Percentiles rank a stretch among this genome's conserved stretches.
Conservation (phyloP, 73 alveolate species). For the Paramecium primaurelia region DNA sequence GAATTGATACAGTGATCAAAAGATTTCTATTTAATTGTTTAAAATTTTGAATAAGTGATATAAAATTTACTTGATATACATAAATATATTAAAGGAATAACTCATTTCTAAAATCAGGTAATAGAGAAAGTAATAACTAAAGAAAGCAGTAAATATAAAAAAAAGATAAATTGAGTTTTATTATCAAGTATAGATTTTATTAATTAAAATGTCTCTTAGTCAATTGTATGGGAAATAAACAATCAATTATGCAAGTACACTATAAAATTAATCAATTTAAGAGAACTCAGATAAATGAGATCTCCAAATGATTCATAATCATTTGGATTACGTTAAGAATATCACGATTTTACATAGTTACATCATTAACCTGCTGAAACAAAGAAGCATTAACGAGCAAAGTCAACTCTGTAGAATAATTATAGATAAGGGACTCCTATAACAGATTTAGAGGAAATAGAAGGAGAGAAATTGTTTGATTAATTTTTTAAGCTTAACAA, state of each 20-base stretch:
- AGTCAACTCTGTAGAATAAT: background rate
- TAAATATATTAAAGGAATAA: background rate
- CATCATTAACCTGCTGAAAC: background rate
- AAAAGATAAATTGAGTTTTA: background rate
- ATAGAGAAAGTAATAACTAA: background rate
- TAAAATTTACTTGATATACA: background rate
- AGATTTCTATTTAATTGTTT: background rate
- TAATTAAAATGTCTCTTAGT: constrained; percentile 44
- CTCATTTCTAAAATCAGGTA: background rate
- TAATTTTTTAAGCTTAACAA: constrained; percentile 19
- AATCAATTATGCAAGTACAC: constrained; percentile 47
- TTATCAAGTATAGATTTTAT: background rate
- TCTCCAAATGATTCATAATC: constrained; percentile 22
- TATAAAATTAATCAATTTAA: background rate
- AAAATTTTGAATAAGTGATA: background rate
- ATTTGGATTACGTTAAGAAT: background rate
- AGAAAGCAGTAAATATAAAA: background rate
- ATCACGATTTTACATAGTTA: background rate
- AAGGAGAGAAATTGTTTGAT: constrained; percentile 35
- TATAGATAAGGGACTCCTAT: constrained; percentile 11
- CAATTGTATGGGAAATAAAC: background rate
- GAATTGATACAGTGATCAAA: background rate
- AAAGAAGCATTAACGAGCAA: constrained; percentile 16
- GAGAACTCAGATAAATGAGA: constrained; percentile 46
- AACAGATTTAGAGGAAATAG: background rate